Evolutionary conservation across 495 filamentous ascomycete genomes (phyloP).

Genomic region (Staphylotrichum tortipilum): DNA sequence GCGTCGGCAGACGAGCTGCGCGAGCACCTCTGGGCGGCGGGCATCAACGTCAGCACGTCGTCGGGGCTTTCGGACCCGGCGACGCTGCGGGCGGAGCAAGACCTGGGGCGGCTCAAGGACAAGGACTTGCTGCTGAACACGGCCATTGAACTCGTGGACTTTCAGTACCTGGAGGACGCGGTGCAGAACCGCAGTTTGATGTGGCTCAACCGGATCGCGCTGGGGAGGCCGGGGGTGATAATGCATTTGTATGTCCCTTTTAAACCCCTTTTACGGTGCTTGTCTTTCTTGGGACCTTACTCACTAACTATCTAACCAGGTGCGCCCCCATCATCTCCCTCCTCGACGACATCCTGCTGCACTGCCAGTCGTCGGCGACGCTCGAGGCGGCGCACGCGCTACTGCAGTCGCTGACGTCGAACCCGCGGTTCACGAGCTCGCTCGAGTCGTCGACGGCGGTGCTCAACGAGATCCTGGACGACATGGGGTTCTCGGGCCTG

Average conservation of each 20-base stretch:
- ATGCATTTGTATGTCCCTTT: constrained; percentile 39
- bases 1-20: constrained; percentile 39
- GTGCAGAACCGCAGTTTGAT: constrained; percentile 44
- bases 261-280: not conserved
- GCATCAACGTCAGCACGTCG: constrained; percentile 36
- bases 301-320: no score
- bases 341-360: constrained; percentile 46
- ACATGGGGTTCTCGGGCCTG: constrained; percentile 49
- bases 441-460: constrained; percentile 26
- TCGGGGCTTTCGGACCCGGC: constrained; percentile 19
- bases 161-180: constrained; percentile 46
- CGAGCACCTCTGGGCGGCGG: constrained; percentile 44
- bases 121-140: constrained; percentile 49
- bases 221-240: constrained; percentile 38
- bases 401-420: constrained; percentile 41
- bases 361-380: constrained; percentile 43
- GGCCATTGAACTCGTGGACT: constrained; percentile 49
- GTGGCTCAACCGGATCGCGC: constrained; percentile 44
- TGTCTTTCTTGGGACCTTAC: not conserved
- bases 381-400: constrained; percentile 45
- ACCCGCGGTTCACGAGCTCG: constrained; percentile 33
- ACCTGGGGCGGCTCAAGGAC: constrained; percentile 39
- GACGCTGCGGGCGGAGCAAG: constrained; percentile 26
- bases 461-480: constrained; percentile 41
- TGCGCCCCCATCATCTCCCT: constrained; percentile 42